Evolutionary conservation across 768 basidiomycete species (phyloP).

Genomic region (Russula brevipes): DNA sequence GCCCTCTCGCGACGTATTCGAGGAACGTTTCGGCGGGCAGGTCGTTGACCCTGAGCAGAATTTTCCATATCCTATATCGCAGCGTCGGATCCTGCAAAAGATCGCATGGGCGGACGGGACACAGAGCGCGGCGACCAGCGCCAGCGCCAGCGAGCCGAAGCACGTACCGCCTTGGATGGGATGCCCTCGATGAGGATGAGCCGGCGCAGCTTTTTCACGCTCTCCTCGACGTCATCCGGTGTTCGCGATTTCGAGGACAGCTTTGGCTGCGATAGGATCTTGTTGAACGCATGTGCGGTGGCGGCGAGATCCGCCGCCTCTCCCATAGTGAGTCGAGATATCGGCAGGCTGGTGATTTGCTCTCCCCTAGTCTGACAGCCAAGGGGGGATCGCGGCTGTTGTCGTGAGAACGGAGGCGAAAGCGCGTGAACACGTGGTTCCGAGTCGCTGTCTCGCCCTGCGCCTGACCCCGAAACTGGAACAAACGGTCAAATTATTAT

Average conservation of each 20-base stretch:
- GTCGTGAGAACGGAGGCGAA: constrained; percentile 4
- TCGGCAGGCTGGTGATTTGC: not conserved
- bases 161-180: constrained; percentile 64
- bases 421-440: constrained; percentile 6
- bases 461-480: too few relatives aligned
- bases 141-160: not conserved
- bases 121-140: not conserved
- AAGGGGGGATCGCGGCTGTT: not conserved
- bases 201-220: constrained; percentile 77
- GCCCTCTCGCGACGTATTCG: constrained; percentile 74
- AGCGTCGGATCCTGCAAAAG: constrained; percentile 64
- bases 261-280: constrained; percentile 69
- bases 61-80: constrained; percentile 92
- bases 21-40: constrained; percentile 72
- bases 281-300: constrained; percentile 73
- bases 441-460: not conserved
- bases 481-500: too few relatives aligned
- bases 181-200: constrained; percentile 90
- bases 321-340: constrained; percentile 2
- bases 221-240: constrained; percentile 67
- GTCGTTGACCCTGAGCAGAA: constrained; percentile 77
- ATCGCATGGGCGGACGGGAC: not conserved
- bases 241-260: constrained; percentile 57
- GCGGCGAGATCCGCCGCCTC: constrained; percentile 24
- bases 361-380: not conserved